Evolutionary conservation across 2,329 filamentous ascomycete genomes (phyloP).

Genomic region (Hypoxylon sp.): DNA sequence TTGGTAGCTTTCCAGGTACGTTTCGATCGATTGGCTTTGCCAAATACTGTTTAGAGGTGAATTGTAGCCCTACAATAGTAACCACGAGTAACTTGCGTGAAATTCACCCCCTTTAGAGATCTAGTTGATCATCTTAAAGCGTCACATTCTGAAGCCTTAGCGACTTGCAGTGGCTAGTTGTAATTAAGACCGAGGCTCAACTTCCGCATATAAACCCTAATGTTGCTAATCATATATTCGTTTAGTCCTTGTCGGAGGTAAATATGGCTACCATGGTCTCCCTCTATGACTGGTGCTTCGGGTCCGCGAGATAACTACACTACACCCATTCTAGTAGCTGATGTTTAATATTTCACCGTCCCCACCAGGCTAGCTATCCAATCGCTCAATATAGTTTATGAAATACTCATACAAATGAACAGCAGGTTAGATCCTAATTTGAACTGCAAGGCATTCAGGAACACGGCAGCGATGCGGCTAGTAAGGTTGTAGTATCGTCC

Average conservation of each 20-base stretch:
- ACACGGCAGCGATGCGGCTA: neutral
- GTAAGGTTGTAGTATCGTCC: constrained; percentile 17
- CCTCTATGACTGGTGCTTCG: constrained; percentile 2
- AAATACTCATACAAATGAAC: neutral
- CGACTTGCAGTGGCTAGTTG: neutral
- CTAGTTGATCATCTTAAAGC: constrained; percentile 12
- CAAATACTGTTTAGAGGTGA: neutral
- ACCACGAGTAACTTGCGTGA: constrained; percentile 13
- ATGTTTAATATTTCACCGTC: neutral
- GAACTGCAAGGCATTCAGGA: neutral
- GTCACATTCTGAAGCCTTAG: neutral
- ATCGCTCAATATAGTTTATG: constrained; percentile 11
- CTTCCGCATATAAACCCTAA: constrained; percentile 28
- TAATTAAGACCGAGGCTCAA: constrained; percentile 4
- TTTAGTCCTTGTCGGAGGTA: neutral
- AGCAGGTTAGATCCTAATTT: neutral
- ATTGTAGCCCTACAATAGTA: neutral
- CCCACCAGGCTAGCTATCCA: neutral
- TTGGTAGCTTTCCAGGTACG: neutral
- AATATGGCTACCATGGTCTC: constrained; percentile 7
- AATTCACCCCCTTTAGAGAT: constrained; percentile 1
- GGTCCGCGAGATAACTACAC: constrained; percentile 8
- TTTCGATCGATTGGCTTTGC: neutral
- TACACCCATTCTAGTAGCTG: neutral
- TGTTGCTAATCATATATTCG: constrained; percentile 30